phyloP scores from a whole-genome alignment of 1,284 basidiomycete genomes.

The Baeospora myosura region DNA sequence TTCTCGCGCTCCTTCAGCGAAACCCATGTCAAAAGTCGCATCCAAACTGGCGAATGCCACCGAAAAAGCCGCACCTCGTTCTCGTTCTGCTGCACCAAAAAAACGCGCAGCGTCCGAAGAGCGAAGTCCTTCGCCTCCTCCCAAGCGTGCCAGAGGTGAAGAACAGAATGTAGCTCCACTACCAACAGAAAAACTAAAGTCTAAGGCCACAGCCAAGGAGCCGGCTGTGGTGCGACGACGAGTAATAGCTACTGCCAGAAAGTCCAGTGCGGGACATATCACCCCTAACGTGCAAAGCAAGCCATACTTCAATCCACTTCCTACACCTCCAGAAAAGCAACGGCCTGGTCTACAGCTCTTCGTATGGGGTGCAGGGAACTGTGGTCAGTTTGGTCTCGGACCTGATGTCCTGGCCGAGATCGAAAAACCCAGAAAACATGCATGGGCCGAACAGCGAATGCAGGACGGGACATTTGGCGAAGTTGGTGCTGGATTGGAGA shows the following conservation, averaged over 20 bases:
- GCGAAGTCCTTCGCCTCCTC: constrained; percentile 33
- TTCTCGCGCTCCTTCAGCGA: constrained; percentile 38
- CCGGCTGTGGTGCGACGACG: constrained; percentile 28
- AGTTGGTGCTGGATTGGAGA: constrained; percentile 67
- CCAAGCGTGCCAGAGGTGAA: constrained; percentile 29
- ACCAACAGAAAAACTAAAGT: constrained; percentile 18
- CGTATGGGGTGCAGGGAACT: constrained; percentile 81
- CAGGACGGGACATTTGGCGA: constrained; percentile 60
- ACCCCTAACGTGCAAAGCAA: constrained; percentile 28
- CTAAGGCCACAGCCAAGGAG: constrained; percentile 26
- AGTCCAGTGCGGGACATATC: too few relatives aligned
- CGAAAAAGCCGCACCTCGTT: constrained; percentile 25
- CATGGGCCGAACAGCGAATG: constrained; percentile 59
- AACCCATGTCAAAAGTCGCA: constrained; percentile 20
- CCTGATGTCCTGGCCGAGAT: constrained; percentile 63
- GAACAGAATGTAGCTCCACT: constrained; percentile 27
- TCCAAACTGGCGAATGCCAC: constrained; percentile 21
- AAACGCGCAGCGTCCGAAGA: constrained; percentile 41
- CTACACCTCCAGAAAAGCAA: constrained; percentile 38
- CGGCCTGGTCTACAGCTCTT: constrained; percentile 65
- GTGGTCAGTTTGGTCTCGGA: constrained; percentile 85
- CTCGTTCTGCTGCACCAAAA: constrained; percentile 20
- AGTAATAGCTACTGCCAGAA: constrained; percentile 22
- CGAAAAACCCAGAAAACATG: constrained; percentile 61
- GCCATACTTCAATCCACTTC: constrained; percentile 57